These are phyloP conservation scores for Botrytis sinoallii DNA, from an alignment of 2,329 filamentous ascomycete species.

Conservation along the genomic window DNA sequence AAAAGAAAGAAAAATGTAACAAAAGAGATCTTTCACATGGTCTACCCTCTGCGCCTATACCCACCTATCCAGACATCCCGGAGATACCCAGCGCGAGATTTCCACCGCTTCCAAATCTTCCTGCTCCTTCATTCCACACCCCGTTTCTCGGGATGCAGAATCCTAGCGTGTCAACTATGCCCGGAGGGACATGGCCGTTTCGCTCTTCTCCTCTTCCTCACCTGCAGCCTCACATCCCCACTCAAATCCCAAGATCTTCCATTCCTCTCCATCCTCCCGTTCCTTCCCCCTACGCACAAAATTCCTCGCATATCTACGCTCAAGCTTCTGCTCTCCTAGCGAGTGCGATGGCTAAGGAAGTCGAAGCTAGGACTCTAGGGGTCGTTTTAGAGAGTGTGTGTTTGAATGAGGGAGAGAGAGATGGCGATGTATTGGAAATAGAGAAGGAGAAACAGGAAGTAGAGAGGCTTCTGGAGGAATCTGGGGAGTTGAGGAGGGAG, in stretches of 20 bases:
- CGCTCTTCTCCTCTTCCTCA: neutral
- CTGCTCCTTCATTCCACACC: neutral
- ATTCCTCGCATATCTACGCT: constrained; percentile 26
- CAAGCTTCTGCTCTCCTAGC: constrained; percentile 27
- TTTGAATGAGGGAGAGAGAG: neutral
- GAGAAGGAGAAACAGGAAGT: constrained; percentile 24
- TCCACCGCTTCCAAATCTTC: neutral
- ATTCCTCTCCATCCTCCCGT: neutral
- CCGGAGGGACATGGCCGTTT: neutral
- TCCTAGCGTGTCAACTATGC: neutral
- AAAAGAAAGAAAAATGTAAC: constrained; percentile 25
- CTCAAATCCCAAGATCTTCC: constrained; percentile 13
- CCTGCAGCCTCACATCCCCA: neutral
- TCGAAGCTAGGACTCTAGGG: constrained; percentile 25
- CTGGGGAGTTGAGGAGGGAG: constrained; percentile 28
- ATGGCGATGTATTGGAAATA: neutral
- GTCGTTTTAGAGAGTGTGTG: neutral
- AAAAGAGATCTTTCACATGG: neutral
- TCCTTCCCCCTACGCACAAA: constrained; percentile 18
- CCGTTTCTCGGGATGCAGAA: neutral
- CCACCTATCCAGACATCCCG: neutral
- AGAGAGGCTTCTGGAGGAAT: constrained; percentile 29
- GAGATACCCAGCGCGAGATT: neutral
- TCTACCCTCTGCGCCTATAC: neutral
- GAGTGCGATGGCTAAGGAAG: constrained; percentile 25